Evolutionary conservation across 2,329 filamentous ascomycete genomes (phyloP).

Genomic region (Diaporthe batatas): DNA sequence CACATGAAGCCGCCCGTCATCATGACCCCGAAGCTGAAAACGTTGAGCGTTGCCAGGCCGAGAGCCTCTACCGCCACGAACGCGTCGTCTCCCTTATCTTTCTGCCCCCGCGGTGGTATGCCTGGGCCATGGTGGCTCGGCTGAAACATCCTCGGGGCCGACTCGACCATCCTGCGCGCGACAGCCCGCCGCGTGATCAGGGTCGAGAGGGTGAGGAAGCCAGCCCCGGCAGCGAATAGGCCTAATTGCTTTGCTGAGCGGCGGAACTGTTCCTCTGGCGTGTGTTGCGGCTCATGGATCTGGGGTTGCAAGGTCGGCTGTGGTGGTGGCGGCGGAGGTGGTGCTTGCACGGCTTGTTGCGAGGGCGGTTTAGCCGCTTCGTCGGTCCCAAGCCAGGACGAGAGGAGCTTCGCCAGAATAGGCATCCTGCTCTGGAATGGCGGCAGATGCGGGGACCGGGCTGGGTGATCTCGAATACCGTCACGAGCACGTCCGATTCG

Average conservation of each 20-base stretch:
- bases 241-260: slow-evolving; percentile 73
- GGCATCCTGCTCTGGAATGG: slow-evolving; percentile 5
- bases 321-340: not conserved
- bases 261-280: slow-evolving; percentile 45
- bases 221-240: slow-evolving; percentile 80
- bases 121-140: slow-evolving; percentile 62
- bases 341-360: slow-evolving; percentile 5
- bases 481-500: not conserved
- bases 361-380: slow-evolving; percentile 25
- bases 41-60: slow-evolving; percentile 88
- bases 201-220: slow-evolving; percentile 80
- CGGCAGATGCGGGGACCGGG: not conserved
- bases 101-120: slow-evolving; percentile 47
- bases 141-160: slow-evolving; percentile 79
- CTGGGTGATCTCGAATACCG: not conserved
- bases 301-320: slow-evolving; percentile 8
- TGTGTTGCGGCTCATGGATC: slow-evolving; percentile 38
- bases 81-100: slow-evolving; percentile 68
- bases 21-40: slow-evolving; percentile 81
- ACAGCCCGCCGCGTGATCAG: slow-evolving; percentile 80
- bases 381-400: slow-evolving; percentile 28
- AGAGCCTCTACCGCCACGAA: slow-evolving; percentile 86
- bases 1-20: slow-evolving; percentile 79
- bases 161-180: slow-evolving; percentile 69
- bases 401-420: slow-evolving; percentile 35